Evolutionary conservation across 768 basidiomycete species (phyloP).

Genomic region (Paxillus rubicundulus): DNA sequence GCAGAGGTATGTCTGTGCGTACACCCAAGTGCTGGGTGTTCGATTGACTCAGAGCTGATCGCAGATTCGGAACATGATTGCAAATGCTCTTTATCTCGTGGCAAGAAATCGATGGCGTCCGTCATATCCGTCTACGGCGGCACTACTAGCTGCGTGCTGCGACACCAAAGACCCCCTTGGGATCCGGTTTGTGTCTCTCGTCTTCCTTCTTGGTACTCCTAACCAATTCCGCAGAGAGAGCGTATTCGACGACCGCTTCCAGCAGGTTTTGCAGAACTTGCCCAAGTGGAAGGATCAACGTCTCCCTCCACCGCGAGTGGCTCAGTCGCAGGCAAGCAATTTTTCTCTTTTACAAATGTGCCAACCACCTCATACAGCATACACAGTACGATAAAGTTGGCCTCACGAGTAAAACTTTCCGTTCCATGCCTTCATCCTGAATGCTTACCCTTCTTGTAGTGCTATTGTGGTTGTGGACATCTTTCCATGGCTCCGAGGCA

Average conservation of each 20-base stretch:
- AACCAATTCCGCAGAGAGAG: constrained; percentile 41
- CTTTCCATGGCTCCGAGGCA: constrained; percentile 72
- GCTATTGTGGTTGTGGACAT: constrained; percentile 76
- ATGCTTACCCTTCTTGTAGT: constrained; percentile 43
- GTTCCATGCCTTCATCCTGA: not conserved
- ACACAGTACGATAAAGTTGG: constrained; percentile 83
- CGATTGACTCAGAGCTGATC: constrained; percentile 4
- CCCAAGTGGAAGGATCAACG: constrained; percentile 72
- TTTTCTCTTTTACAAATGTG: not conserved
- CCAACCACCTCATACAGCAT: constrained; percentile 11
- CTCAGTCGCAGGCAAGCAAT: constrained; percentile 64
- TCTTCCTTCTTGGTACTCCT: not conserved
- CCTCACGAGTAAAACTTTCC: constrained; percentile 59
- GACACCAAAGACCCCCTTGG: constrained; percentile 54
- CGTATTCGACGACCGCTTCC: constrained; percentile 54
- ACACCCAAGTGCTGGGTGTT: not conserved
- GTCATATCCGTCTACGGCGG: constrained; percentile 51
- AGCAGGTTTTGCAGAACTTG: constrained; percentile 55
- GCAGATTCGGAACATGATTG: constrained; percentile 69
- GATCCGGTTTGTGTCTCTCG: constrained; percentile 44
- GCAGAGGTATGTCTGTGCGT: constrained; percentile 58
- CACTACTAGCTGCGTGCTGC: constrained; percentile 56
- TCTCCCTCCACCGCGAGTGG: constrained; percentile 81
- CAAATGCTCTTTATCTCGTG: constrained; percentile 59
- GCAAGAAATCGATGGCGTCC: constrained; percentile 67